Percentiles rank a stretch among this genome's conserved stretches.
phyloP scores from a whole-genome alignment of 495 filamentous ascomycete genomes.

The Cudoniella acicularis region DNA sequence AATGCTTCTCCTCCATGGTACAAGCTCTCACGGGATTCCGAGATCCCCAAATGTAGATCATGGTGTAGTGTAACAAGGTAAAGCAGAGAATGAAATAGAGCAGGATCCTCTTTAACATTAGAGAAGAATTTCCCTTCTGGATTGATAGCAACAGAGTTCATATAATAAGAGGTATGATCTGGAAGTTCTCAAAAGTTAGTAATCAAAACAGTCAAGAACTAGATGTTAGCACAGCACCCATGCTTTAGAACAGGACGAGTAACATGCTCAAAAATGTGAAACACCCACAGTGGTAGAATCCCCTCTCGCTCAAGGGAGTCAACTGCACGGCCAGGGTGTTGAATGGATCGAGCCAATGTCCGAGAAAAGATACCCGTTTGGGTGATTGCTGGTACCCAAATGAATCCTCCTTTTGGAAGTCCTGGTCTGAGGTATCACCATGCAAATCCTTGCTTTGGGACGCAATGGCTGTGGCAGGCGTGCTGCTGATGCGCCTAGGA shows the following conservation, averaged over 20 bases:
- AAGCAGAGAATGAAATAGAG: constrained; percentile 9
- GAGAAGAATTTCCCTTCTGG: constrained; percentile 8
- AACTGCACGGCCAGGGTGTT: not conserved
- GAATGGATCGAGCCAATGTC: not conserved
- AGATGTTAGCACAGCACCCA: no score
- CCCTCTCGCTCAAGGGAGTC: not conserved
- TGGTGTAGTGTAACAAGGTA: constrained; percentile 10
- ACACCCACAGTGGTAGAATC: not conserved
- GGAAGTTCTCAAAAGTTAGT: no score
- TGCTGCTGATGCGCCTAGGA: no score
- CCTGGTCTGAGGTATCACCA: no score
- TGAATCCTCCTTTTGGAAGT: no score
- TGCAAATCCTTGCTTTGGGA: no score
- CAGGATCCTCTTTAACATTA: not conserved
- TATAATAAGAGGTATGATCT: constrained; percentile 9
- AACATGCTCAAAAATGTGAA: not conserved
- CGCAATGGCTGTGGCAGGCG: no score
- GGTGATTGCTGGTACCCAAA: not conserved
- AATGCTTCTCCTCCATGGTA: constrained; percentile 13
- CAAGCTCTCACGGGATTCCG: constrained; percentile 3
- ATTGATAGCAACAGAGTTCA: constrained; percentile 16
- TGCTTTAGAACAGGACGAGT: no score
- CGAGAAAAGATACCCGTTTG: not conserved
- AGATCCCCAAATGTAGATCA: constrained; percentile 1
- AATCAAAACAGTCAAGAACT: no score